phyloP scores from a whole-genome alignment of 805 yeast species.

The Hanseniaspora jakobsenii region DNA sequence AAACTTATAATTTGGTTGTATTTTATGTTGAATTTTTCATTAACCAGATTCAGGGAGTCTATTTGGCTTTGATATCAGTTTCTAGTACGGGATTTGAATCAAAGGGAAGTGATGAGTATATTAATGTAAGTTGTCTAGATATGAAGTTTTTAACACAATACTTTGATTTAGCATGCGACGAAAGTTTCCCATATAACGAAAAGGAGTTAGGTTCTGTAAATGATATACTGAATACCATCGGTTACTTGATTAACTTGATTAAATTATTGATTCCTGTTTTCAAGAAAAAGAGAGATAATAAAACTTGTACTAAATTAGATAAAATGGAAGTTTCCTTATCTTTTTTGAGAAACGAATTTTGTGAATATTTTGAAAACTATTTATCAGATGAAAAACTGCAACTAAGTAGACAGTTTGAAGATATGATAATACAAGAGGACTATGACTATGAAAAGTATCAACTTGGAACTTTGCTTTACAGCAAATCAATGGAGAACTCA shows the following conservation, averaged over 20 bases:
- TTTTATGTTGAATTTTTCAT: constrained; percentile 11
- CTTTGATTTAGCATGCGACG: constrained; percentile 8
- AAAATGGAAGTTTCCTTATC: background rate
- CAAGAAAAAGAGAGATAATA: background rate
- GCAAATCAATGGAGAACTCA: background rate
- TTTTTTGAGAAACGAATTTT: background rate
- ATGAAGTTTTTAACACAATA: constrained; percentile 9
- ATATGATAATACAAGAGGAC: background rate
- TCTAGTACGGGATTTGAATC: constrained; percentile 12
- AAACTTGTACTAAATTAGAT: background rate
- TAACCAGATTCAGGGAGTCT: constrained; percentile 10
- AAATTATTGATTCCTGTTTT: background rate
- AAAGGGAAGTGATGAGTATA: background rate
- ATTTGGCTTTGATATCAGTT: constrained; percentile 3
- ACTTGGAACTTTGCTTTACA: constrained; percentile 7
- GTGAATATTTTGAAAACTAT: background rate
- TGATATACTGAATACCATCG: background rate
- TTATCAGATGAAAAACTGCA: background rate
- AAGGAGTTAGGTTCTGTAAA: constrained; percentile 1
- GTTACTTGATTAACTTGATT: background rate
- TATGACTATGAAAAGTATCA: constrained; percentile 3
- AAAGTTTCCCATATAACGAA: constrained; percentile 7
- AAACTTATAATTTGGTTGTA: background rate
- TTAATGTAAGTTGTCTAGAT: constrained; percentile 5
- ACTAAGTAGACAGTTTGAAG: background rate